A percentile compares a stretch with the other conserved stretches of the same genome.
phyloP scores from a whole-genome alignment of 345 rosid species.

The Heritiera fomes region DNA sequence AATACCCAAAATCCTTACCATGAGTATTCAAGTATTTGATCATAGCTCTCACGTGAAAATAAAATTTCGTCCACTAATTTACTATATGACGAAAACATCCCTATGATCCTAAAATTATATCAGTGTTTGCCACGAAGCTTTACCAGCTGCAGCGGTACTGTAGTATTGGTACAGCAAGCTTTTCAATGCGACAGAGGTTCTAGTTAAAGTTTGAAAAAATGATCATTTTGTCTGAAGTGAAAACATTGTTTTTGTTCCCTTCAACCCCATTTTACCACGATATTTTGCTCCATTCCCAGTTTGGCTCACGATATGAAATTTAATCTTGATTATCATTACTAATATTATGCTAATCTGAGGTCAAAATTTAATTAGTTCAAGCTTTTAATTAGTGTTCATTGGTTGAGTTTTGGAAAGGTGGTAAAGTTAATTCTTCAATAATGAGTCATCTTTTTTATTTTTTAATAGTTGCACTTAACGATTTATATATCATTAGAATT shows the following conservation, averaged over 20 bases:
- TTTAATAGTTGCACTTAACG: too few species aligned
- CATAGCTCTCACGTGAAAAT: neutral
- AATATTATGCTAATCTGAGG: too few species aligned
- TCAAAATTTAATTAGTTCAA: too few species aligned
- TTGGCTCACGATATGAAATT: neutral
- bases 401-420: too few species aligned
- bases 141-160: neutral
- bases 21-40: neutral
- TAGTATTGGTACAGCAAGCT: neutral
- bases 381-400: neutral
- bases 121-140: neutral
- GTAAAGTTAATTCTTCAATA: neutral
- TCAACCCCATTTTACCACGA: neutral
- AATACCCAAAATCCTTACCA: neutral
- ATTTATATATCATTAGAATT: neutral
- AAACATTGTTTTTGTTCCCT: neutral
- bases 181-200: slow-evolving; percentile 16
- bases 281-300: neutral
- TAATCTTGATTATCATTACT: neutral
- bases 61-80: neutral
- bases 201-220: slow-evolving; percentile 9
- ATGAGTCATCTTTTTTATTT: neutral
- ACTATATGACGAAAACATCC: slow-evolving; percentile 4
- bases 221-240: neutral
- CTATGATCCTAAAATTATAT: neutral